Evolutionary conservation across 768 basidiomycete species (phyloP).

Genomic region (Pulveroboletus frians): DNA sequence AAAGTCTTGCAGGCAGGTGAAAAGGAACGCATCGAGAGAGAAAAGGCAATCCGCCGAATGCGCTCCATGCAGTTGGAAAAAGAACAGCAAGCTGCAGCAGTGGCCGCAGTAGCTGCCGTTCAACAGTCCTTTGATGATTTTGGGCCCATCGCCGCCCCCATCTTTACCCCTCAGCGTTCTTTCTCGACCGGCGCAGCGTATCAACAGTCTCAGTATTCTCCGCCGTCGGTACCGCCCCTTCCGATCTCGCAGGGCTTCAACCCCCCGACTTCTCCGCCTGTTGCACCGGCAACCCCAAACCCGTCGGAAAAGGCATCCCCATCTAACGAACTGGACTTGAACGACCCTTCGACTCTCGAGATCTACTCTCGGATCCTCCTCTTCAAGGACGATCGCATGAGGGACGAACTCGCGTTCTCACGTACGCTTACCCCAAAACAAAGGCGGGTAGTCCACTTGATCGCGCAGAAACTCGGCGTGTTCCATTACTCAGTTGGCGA

Average conservation of each 20-base stretch:
- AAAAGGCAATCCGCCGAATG: constrained; percentile 98
- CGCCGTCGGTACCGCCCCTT: constrained; percentile 42
- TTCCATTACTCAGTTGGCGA: constrained; percentile 92
- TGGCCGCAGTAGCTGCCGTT: constrained; percentile 10
- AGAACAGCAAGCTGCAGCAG: constrained; percentile 45
- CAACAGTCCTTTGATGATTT: constrained; percentile 69
- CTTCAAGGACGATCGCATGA: constrained; percentile 97
- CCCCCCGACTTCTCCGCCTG: constrained; percentile 46
- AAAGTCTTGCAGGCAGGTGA: constrained; percentile 99
- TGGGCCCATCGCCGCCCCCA: constrained; percentile 48
- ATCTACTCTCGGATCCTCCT: constrained; percentile 95
- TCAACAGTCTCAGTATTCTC: constrained; percentile 62
- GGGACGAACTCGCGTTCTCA: constrained; percentile 97
- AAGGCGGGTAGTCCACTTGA: constrained; percentile 87
- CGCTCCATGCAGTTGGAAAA: constrained; percentile 94
- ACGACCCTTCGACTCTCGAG: constrained; percentile 92
- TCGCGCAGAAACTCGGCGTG: constrained; percentile 94
- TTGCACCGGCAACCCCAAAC: constrained; percentile 55
- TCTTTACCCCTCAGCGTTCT: constrained; percentile 68
- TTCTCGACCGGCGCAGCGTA: constrained; percentile 60
- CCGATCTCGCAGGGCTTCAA: constrained; percentile 39
- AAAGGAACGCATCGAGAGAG: constrained; percentile 96
- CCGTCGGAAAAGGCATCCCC: constrained; percentile 57
- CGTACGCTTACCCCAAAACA: constrained; percentile 79
- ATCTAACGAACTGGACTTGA: constrained; percentile 82